These are phyloP conservation scores for Sclerotinia glacialis DNA, from an alignment of 2,329 filamentous ascomycete genomes.

Conservation along the genomic window DNA sequence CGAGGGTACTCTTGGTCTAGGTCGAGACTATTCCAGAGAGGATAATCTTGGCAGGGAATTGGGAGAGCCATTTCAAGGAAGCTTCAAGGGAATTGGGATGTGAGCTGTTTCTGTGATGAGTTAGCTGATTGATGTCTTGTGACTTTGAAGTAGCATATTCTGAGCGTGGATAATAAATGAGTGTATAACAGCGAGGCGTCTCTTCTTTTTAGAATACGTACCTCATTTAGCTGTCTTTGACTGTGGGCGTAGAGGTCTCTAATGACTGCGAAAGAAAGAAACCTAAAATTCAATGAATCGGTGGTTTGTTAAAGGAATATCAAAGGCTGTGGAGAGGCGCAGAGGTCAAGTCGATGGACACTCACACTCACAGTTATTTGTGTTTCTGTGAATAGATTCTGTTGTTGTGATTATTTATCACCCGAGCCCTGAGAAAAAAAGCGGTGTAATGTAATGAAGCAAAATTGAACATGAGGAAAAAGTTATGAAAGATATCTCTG, in stretches of 20 bases:
- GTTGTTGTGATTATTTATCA: no score
- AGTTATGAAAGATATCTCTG: background rate
- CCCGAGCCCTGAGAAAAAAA: no score
- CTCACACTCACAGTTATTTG: background rate
- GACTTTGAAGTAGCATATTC: background rate
- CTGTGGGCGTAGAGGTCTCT: no score
- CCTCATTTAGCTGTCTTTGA: background rate
- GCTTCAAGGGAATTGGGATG: background rate
- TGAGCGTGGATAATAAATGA: background rate
- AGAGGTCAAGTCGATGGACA: background rate
- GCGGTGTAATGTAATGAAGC: background rate
- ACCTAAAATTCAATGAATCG: background rate
- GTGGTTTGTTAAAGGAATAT: background rate
- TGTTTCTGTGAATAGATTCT: background rate
- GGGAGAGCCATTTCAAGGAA: background rate
- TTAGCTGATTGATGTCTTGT: background rate
- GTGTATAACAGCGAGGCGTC: background rate
- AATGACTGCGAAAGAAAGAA: background rate
- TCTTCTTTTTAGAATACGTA: background rate
- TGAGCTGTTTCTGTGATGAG: background rate
- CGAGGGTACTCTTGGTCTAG: background rate
- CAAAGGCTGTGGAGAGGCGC: no score
- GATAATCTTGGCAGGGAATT: background rate
- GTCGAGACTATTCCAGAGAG: background rate
- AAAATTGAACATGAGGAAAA: background rate